Conservation (phyloP, 768 basidiomycete genomes). For the Porphyrellus cyaneotinctus region DNA sequence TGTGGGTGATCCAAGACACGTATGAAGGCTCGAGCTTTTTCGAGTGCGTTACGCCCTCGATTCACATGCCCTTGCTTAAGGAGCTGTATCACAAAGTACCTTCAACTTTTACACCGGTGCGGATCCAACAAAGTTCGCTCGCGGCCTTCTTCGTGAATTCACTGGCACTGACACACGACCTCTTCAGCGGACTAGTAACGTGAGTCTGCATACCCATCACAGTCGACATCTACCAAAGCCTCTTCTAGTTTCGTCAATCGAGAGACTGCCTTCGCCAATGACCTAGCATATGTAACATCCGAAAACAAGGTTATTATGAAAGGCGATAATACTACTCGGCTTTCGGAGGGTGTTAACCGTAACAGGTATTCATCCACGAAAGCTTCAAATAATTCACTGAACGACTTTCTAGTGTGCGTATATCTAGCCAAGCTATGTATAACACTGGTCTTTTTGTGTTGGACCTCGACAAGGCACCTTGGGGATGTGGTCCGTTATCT, state of each 20-base stretch:
- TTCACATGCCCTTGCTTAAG: slow-evolving; percentile 2
- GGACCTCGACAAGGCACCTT: slow-evolving; percentile 79
- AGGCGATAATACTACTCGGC: slow-evolving; percentile 61
- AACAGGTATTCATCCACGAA: slow-evolving; percentile 44
- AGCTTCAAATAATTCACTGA: slow-evolving; percentile 1
- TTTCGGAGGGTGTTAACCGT: slow-evolving; percentile 51
- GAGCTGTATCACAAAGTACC: slow-evolving; percentile 34
- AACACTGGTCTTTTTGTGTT: slow-evolving; percentile 81
- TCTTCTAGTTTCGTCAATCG: slow-evolving; percentile 56
- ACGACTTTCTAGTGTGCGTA: slow-evolving; percentile 56
- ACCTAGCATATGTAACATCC: slow-evolving; percentile 54
- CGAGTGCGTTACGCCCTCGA: slow-evolving; percentile 44
- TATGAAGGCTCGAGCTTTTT: slow-evolving; percentile 68
- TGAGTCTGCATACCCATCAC: slow-evolving; percentile 34
- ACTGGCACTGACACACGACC: slow-evolving; percentile 11
- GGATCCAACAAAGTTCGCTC: slow-evolving; percentile 61
- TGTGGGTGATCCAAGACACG: slow-evolving; percentile 67
- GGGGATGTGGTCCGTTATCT: slow-evolving; percentile 66
- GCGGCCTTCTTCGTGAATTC: slow-evolving; percentile 5
- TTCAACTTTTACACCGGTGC: slow-evolving; percentile 55
- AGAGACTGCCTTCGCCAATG: slow-evolving; percentile 46
- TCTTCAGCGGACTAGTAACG: slow-evolving; percentile 63
- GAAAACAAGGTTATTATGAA: slow-evolving; percentile 69
- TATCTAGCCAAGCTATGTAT: slow-evolving; percentile 60
- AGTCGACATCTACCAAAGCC: slow-evolving; percentile 7